A percentile compares a stretch with the other conserved stretches of the same genome.
phyloP scores from a whole-genome alignment of 192 early-diverging fungal species.

The Coemansia sp. region DNA sequence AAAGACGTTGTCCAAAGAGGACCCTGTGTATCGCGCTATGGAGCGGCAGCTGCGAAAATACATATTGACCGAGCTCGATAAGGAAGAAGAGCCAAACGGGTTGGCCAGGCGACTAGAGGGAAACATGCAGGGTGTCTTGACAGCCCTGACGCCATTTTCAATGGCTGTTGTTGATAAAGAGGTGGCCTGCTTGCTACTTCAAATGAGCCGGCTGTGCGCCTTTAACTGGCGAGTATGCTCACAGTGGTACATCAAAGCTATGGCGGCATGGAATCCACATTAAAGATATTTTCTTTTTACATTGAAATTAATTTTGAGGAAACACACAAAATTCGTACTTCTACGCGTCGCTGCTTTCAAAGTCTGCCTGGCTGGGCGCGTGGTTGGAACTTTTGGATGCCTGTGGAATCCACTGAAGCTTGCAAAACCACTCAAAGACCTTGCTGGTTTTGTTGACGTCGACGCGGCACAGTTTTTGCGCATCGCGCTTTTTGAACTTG shows the following conservation, averaged over 20 bases:
- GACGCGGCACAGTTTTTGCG: conserved; percentile 82
- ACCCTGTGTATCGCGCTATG: conserved; percentile 20
- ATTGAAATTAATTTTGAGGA: too few relatives aligned
- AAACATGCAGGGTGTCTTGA: background rate
- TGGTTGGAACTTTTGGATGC: conserved; percentile 3
- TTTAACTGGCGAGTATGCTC: conserved; percentile 44
- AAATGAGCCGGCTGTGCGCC: conserved; percentile 21
- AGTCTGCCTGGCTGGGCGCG: background rate
- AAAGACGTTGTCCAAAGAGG: conserved; percentile 31
- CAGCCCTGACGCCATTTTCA: conserved; percentile 5
- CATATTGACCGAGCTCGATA: conserved; percentile 14
- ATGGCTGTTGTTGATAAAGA: conserved; percentile 12
- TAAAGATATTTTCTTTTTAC: background rate
- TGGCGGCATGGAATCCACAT: background rate
- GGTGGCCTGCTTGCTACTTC: conserved; percentile 7
- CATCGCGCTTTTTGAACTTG: conserved; percentile 72
- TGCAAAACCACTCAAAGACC: conserved; percentile 84
- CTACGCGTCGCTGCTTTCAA: background rate
- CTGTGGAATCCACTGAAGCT: conserved; percentile 75
- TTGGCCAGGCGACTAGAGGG: conserved; percentile 9
- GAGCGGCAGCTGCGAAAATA: conserved; percentile 21
- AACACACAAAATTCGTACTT: too few relatives aligned
- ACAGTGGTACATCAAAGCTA: conserved; percentile 25
- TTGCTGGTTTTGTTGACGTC: conserved; percentile 89
- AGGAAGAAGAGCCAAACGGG: background rate